A percentile compares a stretch with the other conserved stretches of the same genome.
phyloP scores from a whole-genome alignment of 805 yeast species.

The Maudiozyma saulgeensis region DNA sequence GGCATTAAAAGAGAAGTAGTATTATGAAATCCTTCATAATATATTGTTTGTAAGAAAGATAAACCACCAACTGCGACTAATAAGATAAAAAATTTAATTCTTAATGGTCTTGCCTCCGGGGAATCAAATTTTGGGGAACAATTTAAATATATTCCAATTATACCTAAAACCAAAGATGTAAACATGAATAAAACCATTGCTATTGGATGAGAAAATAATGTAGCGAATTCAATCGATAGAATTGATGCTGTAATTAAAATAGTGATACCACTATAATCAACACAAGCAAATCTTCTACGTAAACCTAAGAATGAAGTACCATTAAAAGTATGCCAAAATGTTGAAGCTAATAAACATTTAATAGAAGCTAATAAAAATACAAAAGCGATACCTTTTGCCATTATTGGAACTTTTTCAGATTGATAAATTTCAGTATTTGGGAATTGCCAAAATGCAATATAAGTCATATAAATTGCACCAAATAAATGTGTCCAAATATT shows the following conservation, averaged over 20 bases:
- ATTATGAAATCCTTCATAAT: constrained; percentile 44
- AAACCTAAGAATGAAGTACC: constrained; percentile 55
- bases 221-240: constrained; percentile 73
- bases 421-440: constrained; percentile 50
- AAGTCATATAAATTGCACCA: constrained; percentile 54
- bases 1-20: constrained; percentile 57
- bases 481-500: constrained; percentile 89
- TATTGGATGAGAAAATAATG: constrained; percentile 37
- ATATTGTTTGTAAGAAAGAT: constrained; percentile 46
- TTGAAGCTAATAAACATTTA: constrained; percentile 69
- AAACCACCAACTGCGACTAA: constrained; percentile 67
- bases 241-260: constrained; percentile 83
- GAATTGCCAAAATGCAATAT: constrained; percentile 48
- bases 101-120: constrained; percentile 70
- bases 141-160: constrained; percentile 64
- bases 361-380: constrained; percentile 63
- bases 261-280: constrained; percentile 92
- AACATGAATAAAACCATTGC: constrained; percentile 37
- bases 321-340: constrained; percentile 86
- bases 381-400: constrained; percentile 37
- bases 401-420: constrained; percentile 35
- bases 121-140: constrained; percentile 91
- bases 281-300: constrained; percentile 77
- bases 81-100: constrained; percentile 73
- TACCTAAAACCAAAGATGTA: constrained; percentile 58